Conservation (phyloP, 2,329 filamentous ascomycete species). For the Monilinia fructicola region DNA sequence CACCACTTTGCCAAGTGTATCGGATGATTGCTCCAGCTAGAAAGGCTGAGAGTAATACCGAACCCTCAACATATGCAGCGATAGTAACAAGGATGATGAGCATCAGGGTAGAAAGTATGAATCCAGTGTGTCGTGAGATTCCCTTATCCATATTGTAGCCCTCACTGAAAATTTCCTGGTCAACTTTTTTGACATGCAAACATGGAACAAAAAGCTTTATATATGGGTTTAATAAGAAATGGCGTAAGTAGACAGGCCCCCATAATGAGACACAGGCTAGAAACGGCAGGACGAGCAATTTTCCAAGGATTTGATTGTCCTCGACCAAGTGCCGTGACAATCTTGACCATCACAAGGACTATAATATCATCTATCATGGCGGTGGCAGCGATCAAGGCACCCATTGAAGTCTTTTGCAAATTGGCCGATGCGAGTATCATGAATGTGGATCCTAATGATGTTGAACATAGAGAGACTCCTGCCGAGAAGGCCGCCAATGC, state of each 20-base stretch:
- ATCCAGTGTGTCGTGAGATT: slow-evolving; percentile 4
- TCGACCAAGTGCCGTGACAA: slow-evolving; percentile 15
- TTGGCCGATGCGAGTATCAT: slow-evolving; percentile 21
- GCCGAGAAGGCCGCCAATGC: slow-evolving; percentile 21
- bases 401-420: slow-evolving; percentile 19
- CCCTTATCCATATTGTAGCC: background rate
- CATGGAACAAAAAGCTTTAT: background rate
- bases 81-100: slow-evolving; percentile 11
- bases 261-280: slow-evolving; percentile 9
- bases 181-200: background rate
- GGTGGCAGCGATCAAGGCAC: slow-evolving; percentile 16
- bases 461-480: slow-evolving; percentile 20
- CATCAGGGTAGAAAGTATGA: slow-evolving; percentile 9
- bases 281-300: slow-evolving; percentile 20
- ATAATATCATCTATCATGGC: slow-evolving; percentile 21
- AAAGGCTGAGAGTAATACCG: slow-evolving; percentile 14
- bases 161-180: background rate
- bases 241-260: background rate
- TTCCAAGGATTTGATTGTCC: slow-evolving; percentile 11
- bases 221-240: background rate
- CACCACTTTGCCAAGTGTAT: slow-evolving; percentile 3
- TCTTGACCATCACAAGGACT: slow-evolving; percentile 22
- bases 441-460: slow-evolving; percentile 18
- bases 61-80: slow-evolving; percentile 20
- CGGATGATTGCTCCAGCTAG: slow-evolving; percentile 17